Evolutionary conservation across 495 filamentous ascomycete genomes (phyloP).

Genomic region (Talaromyces ruber): DNA sequence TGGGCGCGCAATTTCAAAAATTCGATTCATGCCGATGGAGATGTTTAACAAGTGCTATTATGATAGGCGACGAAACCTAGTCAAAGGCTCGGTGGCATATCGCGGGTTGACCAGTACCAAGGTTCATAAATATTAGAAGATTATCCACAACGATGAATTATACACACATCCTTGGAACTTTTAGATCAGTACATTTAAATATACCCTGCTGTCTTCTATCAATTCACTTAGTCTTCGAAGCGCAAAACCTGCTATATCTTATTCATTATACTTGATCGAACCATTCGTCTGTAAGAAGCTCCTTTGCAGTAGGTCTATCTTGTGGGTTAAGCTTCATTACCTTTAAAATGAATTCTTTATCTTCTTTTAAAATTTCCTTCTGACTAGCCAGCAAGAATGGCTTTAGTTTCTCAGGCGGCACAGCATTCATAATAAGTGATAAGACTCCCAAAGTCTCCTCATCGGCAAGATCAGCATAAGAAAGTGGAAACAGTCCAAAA

Average conservation of each 20-base stretch:
- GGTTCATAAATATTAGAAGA: too few species aligned
- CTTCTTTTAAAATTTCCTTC: slow-evolving; percentile 13
- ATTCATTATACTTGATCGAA: slow-evolving; percentile 7
- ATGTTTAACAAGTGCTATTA: slow-evolving; percentile 20
- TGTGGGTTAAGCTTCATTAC: slow-evolving; percentile 20
- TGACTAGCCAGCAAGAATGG: slow-evolving; percentile 15
- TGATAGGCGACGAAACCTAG: too few species aligned
- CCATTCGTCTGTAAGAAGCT: slow-evolving; percentile 15
- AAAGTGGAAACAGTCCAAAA: too few species aligned
- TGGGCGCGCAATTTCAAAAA: neutral
- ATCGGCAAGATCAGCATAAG: slow-evolving; percentile 20
- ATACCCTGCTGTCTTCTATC: too few species aligned
- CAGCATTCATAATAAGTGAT: slow-evolving; percentile 14
- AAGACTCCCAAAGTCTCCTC: slow-evolving; percentile 11
- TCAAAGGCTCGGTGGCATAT: too few species aligned
- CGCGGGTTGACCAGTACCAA: too few species aligned
- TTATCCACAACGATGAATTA: too few species aligned
- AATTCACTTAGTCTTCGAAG: too few species aligned
- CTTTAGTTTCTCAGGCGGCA: slow-evolving; percentile 12
- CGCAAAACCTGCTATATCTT: too few species aligned
- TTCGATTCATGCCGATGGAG: too few species aligned
- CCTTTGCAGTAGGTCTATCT: slow-evolving; percentile 15
- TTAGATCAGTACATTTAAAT: too few species aligned
- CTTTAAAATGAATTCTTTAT: slow-evolving; percentile 17
- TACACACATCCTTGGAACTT: too few species aligned